Conservation (phyloP, 768 basidiomycete species). For the Leccinum olivaceopallidum region DNA sequence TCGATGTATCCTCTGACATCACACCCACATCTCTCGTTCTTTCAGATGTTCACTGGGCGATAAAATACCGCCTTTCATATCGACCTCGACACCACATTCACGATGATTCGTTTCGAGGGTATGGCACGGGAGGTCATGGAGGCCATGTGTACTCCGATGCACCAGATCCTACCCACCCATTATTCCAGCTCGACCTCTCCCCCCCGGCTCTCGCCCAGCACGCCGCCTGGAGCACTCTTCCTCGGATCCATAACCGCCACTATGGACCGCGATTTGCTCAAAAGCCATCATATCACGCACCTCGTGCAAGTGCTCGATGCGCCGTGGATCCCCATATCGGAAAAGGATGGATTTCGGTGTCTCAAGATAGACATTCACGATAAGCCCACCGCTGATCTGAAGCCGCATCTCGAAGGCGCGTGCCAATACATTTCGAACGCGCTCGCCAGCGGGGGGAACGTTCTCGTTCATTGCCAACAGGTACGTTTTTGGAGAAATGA, state of each 20-base stretch:
- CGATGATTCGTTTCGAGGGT: constrained; percentile 79
- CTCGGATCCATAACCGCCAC: constrained; percentile 66
- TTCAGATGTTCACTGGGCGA: constrained; percentile 4
- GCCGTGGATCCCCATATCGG: constrained; percentile 56
- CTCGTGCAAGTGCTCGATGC: constrained; percentile 69
- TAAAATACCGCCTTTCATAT: constrained; percentile 7
- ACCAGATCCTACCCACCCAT: constrained; percentile 57
- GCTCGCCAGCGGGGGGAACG: constrained; percentile 58
- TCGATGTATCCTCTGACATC: constrained; percentile 16
- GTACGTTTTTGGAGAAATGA: constrained; percentile 37
- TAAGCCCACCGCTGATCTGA: constrained; percentile 57
- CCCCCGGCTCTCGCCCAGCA: constrained; percentile 9
- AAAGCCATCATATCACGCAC: constrained; percentile 50
- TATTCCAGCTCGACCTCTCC: constrained; percentile 22
- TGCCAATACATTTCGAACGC: constrained; percentile 67
- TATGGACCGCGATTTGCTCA: constrained; percentile 55
- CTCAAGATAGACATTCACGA: constrained; percentile 73
- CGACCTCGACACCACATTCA: neutral
- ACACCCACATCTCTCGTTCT: constrained; percentile 3
- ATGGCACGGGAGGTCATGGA: constrained; percentile 76
- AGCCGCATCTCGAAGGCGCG: constrained; percentile 66
- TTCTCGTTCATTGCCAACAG: constrained; percentile 84
- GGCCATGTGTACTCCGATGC: constrained; percentile 86
- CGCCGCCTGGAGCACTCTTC: constrained; percentile 55
- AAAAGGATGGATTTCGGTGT: constrained; percentile 49